Conservation (phyloP, 352 stramenopile genomes). For the Phytophthora pisi region DNA sequence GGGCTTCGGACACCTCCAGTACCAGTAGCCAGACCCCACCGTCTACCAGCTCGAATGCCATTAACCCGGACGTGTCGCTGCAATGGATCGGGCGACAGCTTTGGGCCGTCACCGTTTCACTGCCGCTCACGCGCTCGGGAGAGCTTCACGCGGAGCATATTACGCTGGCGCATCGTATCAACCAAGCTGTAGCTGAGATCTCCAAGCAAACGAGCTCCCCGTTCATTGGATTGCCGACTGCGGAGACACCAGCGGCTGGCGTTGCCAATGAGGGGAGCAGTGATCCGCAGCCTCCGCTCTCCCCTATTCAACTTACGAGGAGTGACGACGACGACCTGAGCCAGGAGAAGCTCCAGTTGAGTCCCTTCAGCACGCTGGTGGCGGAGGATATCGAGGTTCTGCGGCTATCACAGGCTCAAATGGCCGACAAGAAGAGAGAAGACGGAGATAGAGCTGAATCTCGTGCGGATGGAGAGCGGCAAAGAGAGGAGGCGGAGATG, state of each 20-base stretch:
- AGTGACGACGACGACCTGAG: constrained; percentile 12
- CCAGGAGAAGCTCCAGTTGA: constrained; percentile 14
- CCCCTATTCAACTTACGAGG: constrained; percentile 12
- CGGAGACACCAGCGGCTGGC: neutral
- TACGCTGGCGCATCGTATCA: constrained; percentile 61
- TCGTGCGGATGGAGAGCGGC: neutral
- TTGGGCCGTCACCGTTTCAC: constrained; percentile 70
- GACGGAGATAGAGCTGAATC: neutral
- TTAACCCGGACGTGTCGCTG: constrained; percentile 77
- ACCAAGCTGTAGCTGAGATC: constrained; percentile 59
- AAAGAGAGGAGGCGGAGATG: constrained; percentile 3
- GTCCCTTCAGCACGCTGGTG: constrained; percentile 31
- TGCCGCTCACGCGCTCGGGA: constrained; percentile 61
- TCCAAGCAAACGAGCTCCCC: constrained; percentile 28
- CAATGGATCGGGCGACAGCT: constrained; percentile 79
- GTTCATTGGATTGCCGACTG: neutral
- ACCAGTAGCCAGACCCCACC: neutral
- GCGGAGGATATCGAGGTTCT: constrained; percentile 34
- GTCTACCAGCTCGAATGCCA: constrained; percentile 11
- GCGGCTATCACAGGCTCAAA: constrained; percentile 26
- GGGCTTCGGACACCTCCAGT: constrained; percentile 17
- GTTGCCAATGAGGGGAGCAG: neutral
- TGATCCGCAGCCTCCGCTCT: constrained; percentile 7
- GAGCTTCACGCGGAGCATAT: constrained; percentile 75
- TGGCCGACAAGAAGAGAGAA: constrained; percentile 13